Evolutionary conservation across 2,329 filamentous ascomycete species (phyloP).

Genomic region (Ilyonectria mors-panacis): DNA sequence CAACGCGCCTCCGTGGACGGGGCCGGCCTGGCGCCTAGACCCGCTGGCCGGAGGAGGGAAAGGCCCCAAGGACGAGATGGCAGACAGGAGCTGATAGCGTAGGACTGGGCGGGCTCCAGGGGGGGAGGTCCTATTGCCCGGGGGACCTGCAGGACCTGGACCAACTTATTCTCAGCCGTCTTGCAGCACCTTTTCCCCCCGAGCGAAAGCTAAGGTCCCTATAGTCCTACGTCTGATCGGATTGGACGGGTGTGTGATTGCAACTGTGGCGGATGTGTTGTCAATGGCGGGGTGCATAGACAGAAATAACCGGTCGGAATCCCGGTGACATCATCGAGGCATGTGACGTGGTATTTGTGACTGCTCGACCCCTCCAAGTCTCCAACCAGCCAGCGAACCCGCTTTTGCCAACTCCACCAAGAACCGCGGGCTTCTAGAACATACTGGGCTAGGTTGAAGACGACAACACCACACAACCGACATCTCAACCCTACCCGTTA

Average conservation of each 20-base stretch:
- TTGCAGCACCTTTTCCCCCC: not conserved
- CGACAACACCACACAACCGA: constrained; percentile 16
- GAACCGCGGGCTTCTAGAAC: constrained; percentile 45
- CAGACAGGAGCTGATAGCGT: constrained; percentile 7
- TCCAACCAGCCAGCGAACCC: constrained; percentile 22
- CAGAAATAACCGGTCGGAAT: constrained; percentile 31
- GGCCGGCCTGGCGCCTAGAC: constrained; percentile 27
- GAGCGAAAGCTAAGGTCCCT: not conserved
- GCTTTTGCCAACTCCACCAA: constrained; percentile 42
- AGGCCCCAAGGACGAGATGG: not conserved
- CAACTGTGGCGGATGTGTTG: not conserved
- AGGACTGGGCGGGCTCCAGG: constrained; percentile 13
- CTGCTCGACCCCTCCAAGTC: constrained; percentile 38
- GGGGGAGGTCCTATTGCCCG: not conserved
- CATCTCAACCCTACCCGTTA: not conserved
- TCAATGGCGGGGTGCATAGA: constrained; percentile 27
- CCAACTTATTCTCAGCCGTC: not conserved
- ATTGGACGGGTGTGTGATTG: not conserved
- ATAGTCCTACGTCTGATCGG: not conserved
- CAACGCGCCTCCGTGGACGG: constrained; percentile 24
- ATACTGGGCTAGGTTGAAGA: constrained; percentile 29
- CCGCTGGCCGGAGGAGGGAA: constrained; percentile 9
- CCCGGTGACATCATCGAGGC: fast-evolving
- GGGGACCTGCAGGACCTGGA: constrained; percentile 6
- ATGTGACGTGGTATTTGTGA: constrained; percentile 9